Evolutionary conservation across 108 stramenopile genomes (phyloP).

Genomic region (Epithemia pelagica): DNA sequence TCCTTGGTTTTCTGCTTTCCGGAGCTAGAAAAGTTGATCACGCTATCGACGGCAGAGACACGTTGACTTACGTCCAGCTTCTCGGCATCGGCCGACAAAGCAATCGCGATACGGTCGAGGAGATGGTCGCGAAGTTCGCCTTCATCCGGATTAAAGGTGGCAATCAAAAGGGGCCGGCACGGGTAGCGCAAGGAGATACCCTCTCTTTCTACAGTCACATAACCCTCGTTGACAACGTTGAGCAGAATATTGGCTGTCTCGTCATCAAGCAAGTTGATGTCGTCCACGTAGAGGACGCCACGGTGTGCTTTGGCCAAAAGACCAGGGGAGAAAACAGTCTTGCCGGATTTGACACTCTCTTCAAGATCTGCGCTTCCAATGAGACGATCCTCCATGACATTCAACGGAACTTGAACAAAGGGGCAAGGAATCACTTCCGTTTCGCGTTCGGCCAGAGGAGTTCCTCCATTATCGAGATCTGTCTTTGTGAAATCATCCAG

Average conservation of each 20-base stretch:
- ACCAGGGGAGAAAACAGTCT: conserved; percentile 91
- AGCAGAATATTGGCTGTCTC: conserved; percentile 91
- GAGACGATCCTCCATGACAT: conserved; percentile 96
- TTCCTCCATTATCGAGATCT: conserved; percentile 72
- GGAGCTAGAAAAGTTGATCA: conserved; percentile 70
- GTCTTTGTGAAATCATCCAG: conserved; percentile 77
- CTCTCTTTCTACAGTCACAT: conserved; percentile 91
- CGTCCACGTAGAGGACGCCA: conserved; percentile 92
- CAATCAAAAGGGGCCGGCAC: conserved; percentile 87
- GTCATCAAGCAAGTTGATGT: conserved; percentile 93
- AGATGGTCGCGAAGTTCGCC: conserved; percentile 94
- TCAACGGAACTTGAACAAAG: conserved; percentile 93
- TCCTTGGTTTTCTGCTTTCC: conserved; percentile 48
- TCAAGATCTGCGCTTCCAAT: conserved; percentile 92
- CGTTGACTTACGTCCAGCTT: conserved; percentile 66
- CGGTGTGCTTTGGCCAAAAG: conserved; percentile 92
- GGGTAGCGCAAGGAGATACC: conserved; percentile 88
- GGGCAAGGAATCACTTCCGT: conserved; percentile 86
- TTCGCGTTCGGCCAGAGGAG: conserved; percentile 76
- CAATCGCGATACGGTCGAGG: conserved; percentile 89
- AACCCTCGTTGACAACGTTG: conserved; percentile 84
- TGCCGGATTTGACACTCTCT: conserved; percentile 85
- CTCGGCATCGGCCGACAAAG: conserved; percentile 84
- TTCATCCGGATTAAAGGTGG: conserved; percentile 96
- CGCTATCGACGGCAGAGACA: conserved; percentile 79